Percentiles rank a stretch among this genome's conserved stretches.
phyloP scores from a whole-genome alignment of 352 stramenopile species.

The Phytophthora brassicae region DNA sequence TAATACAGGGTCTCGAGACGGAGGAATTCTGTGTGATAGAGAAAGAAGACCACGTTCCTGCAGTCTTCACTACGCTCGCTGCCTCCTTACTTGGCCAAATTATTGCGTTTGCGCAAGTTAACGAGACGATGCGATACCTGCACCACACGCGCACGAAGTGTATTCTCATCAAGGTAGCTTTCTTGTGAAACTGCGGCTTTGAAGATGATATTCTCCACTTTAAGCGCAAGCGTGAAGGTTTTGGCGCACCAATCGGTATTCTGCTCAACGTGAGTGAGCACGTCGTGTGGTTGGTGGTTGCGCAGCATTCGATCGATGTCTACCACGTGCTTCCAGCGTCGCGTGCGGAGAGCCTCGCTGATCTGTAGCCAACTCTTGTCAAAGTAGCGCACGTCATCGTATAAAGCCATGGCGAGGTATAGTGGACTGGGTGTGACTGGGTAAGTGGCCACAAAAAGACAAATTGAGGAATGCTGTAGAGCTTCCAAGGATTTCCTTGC shows the following conservation, averaged over 20 bases:
- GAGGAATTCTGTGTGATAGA: not conserved
- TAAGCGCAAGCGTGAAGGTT: constrained; percentile 67
- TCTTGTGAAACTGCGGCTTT: constrained; percentile 49
- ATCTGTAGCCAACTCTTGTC: constrained; percentile 26
- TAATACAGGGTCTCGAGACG: constrained; percentile 14
- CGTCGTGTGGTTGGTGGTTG: constrained; percentile 59
- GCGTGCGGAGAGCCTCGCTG: constrained; percentile 35
- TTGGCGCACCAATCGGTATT: constrained; percentile 69
- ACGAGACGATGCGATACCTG: constrained; percentile 58
- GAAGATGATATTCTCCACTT: constrained; percentile 73
- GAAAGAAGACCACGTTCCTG: too few species aligned
- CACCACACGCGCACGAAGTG: constrained; percentile 53
- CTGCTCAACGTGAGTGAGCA: constrained; percentile 64
- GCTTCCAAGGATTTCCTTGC: not conserved
- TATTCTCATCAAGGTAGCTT: constrained; percentile 65
- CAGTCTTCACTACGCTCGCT: too few species aligned
- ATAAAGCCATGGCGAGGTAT: not conserved
- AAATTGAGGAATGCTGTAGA: constrained; percentile 1
- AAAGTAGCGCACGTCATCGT: constrained; percentile 27
- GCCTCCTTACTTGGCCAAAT: constrained; percentile 35
- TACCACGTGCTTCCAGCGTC: constrained; percentile 53
- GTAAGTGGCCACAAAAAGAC: not conserved
- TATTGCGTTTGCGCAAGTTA: constrained; percentile 60
- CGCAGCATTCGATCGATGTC: constrained; percentile 66
- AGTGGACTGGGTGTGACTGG: not conserved